Base-by-base conservation (phyloP, 768 basidiomycete species). In the Strobilomyces dryophilus region DNA sequence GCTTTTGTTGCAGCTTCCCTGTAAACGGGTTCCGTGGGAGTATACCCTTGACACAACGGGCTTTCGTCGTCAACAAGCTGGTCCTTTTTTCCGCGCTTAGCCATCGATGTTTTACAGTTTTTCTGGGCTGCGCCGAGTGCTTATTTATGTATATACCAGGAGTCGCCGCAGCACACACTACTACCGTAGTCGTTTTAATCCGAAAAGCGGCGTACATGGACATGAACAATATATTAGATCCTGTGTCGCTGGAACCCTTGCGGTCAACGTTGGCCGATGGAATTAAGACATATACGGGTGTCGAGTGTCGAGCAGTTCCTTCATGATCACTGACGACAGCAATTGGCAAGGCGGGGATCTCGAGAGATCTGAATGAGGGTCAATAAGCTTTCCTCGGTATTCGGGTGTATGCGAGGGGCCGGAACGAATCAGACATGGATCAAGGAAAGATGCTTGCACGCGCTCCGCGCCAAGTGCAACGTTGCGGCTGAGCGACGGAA, bases 1-100 rank as follows among this genome's bases (percentile, higher is more conserved):
- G 73, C 68, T 17, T 57, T 74, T 12, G 68, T 61, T 1, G 62
- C 62, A n/a, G 57, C 64, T 10, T 66, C 69, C 27, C 51, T 73
- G 36, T 69, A n/a, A 56, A 45, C n/a, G 21, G 3, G 40, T 18
- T 51, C 41, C 51, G 4, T 53, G 46, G 47, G 54, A 57, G 46
- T 54, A 65, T 59, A 65, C 57, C 52, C 39, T 47, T 32, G 15
- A 24, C 5, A 46, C 43, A 49, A 17, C 35, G 40, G 61, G 52
- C 40, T 59, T 63, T 66, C 41, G 29, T 66, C 51, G 54, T 57
- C 55, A 31, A 53, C 27, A 53, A 58, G 65, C 55, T 61, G 64
- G 61, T 49, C 51, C 57, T 61, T 58, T 60, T 53, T 24, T 24
- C 49, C 45, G 15, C 45, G 45, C 56, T 52, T 49, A 32, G 47